phyloP scores from a whole-genome alignment of 108 stramenopile genomes.

The Cyclotella distinguenda region DNA sequence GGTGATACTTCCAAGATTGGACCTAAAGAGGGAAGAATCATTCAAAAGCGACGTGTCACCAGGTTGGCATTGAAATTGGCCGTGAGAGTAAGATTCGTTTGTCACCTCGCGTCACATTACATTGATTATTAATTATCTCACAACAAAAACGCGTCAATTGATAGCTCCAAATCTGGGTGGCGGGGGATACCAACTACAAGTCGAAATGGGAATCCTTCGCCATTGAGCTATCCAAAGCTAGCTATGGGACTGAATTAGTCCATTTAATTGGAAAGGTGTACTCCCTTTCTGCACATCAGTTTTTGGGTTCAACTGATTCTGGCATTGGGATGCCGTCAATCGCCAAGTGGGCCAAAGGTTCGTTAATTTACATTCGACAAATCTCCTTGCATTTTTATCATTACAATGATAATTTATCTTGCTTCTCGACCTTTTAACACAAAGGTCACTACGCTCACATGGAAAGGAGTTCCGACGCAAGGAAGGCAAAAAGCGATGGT shows the following conservation, averaged over 20 bases:
- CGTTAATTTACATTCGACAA: background rate
- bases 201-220: constrained; percentile 55
- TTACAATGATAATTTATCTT: background rate
- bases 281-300: constrained; percentile 58
- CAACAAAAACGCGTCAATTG: too few relatives aligned
- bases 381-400: background rate
- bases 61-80: constrained; percentile 70
- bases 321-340: constrained; percentile 75
- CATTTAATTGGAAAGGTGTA: constrained; percentile 69
- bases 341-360: constrained; percentile 55
- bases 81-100: constrained; percentile 39
- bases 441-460: constrained; percentile 52
- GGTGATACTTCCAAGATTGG: constrained; percentile 60
- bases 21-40: constrained; percentile 42
- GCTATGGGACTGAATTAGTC: constrained; percentile 65
- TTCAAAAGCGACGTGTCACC: constrained; percentile 61
- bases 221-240: constrained; percentile 46
- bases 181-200: constrained; percentile 54
- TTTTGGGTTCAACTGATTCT: constrained; percentile 65
- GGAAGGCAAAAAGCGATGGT: constrained; percentile 52
- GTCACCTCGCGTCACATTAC: background rate
- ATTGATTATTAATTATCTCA: background rate
- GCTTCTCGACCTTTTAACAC: background rate
- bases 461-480: constrained; percentile 20
- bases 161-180: constrained; percentile 50